phyloP scores from a whole-genome alignment of 225 moss, liverwort and hornwort genomes.

The Physcomitrium patens region DNA sequence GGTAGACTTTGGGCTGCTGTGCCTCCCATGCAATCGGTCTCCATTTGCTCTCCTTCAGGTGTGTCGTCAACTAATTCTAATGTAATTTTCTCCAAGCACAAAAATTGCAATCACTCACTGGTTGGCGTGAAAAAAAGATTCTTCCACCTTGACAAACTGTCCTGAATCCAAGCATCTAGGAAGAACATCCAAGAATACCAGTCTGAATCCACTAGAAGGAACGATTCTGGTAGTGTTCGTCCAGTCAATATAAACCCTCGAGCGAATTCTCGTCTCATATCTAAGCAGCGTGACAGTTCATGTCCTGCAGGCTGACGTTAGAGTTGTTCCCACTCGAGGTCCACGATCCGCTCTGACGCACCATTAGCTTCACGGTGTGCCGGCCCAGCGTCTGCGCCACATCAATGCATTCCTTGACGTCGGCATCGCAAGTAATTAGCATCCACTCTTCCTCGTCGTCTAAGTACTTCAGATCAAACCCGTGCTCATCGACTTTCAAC shows the following conservation, averaged over 20 bases:
- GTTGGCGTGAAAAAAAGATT: too few relatives aligned
- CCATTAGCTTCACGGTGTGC: conserved; percentile 84
- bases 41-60: too few relatives aligned
- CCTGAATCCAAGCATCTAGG: too few relatives aligned
- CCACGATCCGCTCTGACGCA: conserved; percentile 43
- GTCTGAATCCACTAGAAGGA: neutral
- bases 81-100: too few relatives aligned
- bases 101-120: too few relatives aligned
- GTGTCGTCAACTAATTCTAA: too few relatives aligned
- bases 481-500: conserved; percentile 53
- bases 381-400: conserved; percentile 60
- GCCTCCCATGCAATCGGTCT: too few relatives aligned
- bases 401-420: conserved; percentile 84
- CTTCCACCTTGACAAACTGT: too few relatives aligned
- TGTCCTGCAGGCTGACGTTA: conserved; percentile 49
- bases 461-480: conserved; percentile 74
- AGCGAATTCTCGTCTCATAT: conserved; percentile 10
- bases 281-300: conserved; percentile 44
- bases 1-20: too few relatives aligned
- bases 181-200: too few relatives aligned
- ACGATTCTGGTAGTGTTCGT: neutral
- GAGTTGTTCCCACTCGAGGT: conserved; percentile 41
- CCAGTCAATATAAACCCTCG: neutral
- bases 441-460: conserved; percentile 98
- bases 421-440: conserved; percentile 81